Percentiles rank a stretch among this genome's conserved stretches.
phyloP scores from a whole-genome alignment of 1,284 basidiomycete species.

The Ceratobasidium theobromae region DNA sequence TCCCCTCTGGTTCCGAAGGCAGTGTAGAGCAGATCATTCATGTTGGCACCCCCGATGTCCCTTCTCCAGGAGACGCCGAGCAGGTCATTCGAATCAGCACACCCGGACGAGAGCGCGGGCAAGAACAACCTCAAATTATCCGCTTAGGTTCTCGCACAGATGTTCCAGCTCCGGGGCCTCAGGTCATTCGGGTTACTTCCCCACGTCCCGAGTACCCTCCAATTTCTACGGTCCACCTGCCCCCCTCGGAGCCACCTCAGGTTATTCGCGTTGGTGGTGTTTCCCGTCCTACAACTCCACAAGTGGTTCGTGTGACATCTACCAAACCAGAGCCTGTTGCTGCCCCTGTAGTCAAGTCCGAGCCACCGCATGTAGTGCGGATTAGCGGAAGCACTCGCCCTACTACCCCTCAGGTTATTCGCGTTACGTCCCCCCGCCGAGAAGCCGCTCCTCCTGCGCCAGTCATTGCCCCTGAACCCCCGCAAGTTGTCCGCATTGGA shows the following conservation, averaged over 20 bases:
- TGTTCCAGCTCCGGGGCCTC: slow-evolving; percentile 1
- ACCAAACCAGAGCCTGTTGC: slow-evolving; percentile 3
- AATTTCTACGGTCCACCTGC: slow-evolving; percentile 20
- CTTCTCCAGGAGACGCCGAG: slow-evolving; percentile 4
- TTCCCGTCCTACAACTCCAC: slow-evolving; percentile 3
- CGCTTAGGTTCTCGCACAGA: background rate
- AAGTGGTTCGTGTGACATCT: slow-evolving; percentile 22
- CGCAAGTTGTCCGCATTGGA: slow-evolving; percentile 22
- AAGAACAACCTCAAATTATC: slow-evolving; percentile 17
- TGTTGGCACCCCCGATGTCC: background rate
- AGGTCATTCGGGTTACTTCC: slow-evolving; percentile 26
- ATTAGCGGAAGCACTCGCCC: slow-evolving; percentile 5
- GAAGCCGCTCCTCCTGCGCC: background rate
- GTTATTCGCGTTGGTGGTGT: slow-evolving; percentile 28
- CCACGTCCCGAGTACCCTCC: slow-evolving; percentile 18
- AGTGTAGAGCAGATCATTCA: background rate
- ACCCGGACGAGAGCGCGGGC: background rate
- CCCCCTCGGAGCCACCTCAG: slow-evolving; percentile 32
- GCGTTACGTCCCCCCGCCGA: slow-evolving; percentile 7
- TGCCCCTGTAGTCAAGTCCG: background rate
- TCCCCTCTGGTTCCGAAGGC: background rate
- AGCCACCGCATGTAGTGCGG: slow-evolving; percentile 23
- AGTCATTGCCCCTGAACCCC: background rate
- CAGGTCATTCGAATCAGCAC: slow-evolving; percentile 25
- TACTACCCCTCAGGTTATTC: slow-evolving; percentile 17